These are phyloP conservation scores for Athelia sp. DNA, from an alignment of 1,284 basidiomycete species.

Conservation along the genomic window DNA sequence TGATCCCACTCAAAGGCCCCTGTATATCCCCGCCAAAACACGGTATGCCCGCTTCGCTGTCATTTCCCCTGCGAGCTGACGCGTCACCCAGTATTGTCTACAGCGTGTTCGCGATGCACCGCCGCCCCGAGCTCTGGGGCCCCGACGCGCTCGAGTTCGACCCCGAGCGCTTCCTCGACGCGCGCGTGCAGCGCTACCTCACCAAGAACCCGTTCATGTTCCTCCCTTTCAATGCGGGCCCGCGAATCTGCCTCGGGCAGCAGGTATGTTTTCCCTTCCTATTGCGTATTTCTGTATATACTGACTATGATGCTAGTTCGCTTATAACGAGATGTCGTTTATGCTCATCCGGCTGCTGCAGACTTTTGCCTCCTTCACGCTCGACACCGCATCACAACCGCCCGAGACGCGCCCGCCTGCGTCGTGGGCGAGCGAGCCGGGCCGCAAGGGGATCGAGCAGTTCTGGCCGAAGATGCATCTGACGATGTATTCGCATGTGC, in stretches of 20 bases:
- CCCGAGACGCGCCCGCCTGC: slow-evolving; percentile 23
- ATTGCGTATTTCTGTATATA: neutral
- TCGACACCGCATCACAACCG: slow-evolving; percentile 30
- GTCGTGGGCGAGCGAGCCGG: slow-evolving; percentile 24
- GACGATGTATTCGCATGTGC: slow-evolving; percentile 32
- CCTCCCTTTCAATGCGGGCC: slow-evolving; percentile 27
- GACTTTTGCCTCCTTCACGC: slow-evolving; percentile 26
- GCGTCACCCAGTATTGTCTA: no score
- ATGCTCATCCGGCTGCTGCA: slow-evolving; percentile 40
- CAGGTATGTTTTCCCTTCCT: slow-evolving; percentile 12
- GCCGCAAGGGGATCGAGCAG: slow-evolving; percentile 31
- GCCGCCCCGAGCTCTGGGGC: slow-evolving; percentile 36
- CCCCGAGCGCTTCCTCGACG: slow-evolving; percentile 21
- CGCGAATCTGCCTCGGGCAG: slow-evolving; percentile 22
- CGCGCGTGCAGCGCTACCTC: slow-evolving; percentile 12
- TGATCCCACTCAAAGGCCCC: slow-evolving; percentile 38
- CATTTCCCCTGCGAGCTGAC: neutral
- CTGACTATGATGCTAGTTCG: slow-evolving; percentile 25
- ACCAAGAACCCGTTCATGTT: slow-evolving; percentile 24
- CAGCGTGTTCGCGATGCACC: slow-evolving; percentile 31
- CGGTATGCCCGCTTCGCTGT: slow-evolving; percentile 27
- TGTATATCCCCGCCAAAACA: slow-evolving; percentile 48
- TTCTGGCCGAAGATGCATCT: slow-evolving; percentile 31
- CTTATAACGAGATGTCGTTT: slow-evolving; percentile 42
- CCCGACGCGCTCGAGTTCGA: slow-evolving; percentile 27